Percentiles rank a stretch among this genome's conserved stretches.
Conservation (phyloP, 331 rosid species). For the Ulmus americana region DNA sequence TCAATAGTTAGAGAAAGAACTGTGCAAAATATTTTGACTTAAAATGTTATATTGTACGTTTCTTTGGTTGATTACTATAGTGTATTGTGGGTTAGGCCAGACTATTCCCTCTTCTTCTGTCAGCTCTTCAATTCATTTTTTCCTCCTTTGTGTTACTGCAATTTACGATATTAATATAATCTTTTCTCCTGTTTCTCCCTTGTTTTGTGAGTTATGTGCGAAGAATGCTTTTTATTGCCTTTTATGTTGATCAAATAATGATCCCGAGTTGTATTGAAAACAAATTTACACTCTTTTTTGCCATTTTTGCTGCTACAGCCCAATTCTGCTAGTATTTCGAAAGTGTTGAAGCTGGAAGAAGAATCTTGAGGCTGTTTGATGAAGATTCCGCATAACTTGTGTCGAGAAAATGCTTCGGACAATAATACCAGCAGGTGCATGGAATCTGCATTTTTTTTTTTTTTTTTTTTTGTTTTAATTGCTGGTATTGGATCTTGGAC, state of each 20-base stretch:
- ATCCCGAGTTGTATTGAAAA: neutral
- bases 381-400: too few relatives aligned
- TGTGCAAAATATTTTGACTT: too few relatives aligned
- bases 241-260: neutral
- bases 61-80: too few relatives aligned
- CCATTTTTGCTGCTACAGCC: constrained; percentile 7
- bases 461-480: neutral
- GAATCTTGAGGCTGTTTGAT: constrained; percentile 6
- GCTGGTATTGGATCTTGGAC: neutral
- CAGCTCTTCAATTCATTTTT: too few relatives aligned
- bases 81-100: too few relatives aligned
- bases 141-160: too few relatives aligned
- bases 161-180: too few relatives aligned
- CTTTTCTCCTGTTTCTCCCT: too few relatives aligned
- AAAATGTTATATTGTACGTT: too few relatives aligned
- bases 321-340: neutral
- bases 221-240: neutral
- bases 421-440: neutral
- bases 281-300: neutral
- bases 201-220: neutral
- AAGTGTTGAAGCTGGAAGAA: constrained; percentile 7
- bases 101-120: too few relatives aligned
- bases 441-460: neutral
- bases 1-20: too few relatives aligned
- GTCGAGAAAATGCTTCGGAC: neutral